Evolutionary conservation across 148 eudicot genomes (phyloP), one percentile per base, ranked within the genome.

Genomic region (Diospyros lotus): DNA sequence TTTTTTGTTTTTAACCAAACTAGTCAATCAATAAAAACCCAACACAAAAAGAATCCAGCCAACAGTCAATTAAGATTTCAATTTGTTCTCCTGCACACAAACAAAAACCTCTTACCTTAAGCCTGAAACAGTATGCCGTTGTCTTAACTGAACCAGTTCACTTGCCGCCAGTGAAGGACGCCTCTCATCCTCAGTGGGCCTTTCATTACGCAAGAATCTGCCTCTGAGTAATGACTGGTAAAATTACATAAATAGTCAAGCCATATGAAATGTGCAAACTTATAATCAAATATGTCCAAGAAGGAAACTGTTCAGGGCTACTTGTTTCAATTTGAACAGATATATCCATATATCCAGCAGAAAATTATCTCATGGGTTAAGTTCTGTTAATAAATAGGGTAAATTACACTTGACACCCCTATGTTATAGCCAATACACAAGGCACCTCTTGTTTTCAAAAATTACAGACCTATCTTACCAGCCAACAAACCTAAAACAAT

Each of bases 131-230:
- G 96, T 82, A 39, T 85, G 89, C 51, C 87, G 81, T 79, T 89
- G 91, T 80, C 91, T 86, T 53, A 90, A 80, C 66, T 90, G 80
- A 52, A 96, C 96, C 72, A 94, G 69, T 77, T 92, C 98, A 83
- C 87, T 87, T 74, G 84, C 91, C 44, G 92, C 88, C 58, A 77
- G 64, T 63, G 94, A 86, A 75, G 82, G 65, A 13, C 86, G 84
- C 54, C 88, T 89, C 75, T 83, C 80, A 40, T 82, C 84, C 72
- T 60, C 81, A 74, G 72, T 76, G 64, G 82, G 75, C 58, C 91
- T 82, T 81, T 71, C 80, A 68, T 82, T 87, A 64, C 82, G 86
- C 84, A 92, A 82, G 80, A 87, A 81, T 69, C 96, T 88, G 76
- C 91, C 85, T 76, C 84, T 85, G 38, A 94, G 84, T 61, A 86